A percentile compares a stretch with the other conserved stretches of the same genome.
These are phyloP conservation scores for Sclerospora graminicola DNA, from an alignment of 352 stramenopile species.

Conservation along the genomic window DNA sequence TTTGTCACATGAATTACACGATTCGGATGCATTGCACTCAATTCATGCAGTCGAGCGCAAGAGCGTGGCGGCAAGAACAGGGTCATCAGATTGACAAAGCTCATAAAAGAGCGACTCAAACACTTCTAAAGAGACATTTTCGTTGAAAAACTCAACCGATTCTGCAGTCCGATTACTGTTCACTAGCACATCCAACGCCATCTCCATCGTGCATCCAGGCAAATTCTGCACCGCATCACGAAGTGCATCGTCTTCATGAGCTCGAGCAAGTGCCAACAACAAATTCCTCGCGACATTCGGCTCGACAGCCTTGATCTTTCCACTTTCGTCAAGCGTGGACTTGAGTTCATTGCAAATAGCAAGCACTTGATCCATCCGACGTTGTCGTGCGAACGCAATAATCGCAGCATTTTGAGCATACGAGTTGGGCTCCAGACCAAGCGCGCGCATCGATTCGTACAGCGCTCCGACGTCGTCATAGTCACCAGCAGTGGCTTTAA, in stretches of 20 bases:
- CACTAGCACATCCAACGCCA: conserved; percentile 31
- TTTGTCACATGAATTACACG: conserved; percentile 40
- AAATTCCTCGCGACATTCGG: conserved; percentile 48
- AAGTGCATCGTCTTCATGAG: conserved; percentile 36
- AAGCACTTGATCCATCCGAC: conserved; percentile 40
- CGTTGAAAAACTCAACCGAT: conserved; percentile 42
- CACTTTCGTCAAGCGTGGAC: conserved; percentile 2
- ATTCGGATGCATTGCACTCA: conserved; percentile 19
- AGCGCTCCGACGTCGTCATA: conserved; percentile 68
- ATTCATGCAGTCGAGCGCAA: conserved; percentile 36
- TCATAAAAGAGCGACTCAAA: conserved; percentile 31
- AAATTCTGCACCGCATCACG: conserved; percentile 28
- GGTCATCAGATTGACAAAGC: conserved; percentile 26
- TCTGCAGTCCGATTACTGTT: conserved; percentile 24
- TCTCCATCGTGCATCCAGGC: conserved; percentile 28
- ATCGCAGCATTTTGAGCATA: conserved; percentile 74
- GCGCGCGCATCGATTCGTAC: conserved; percentile 60
- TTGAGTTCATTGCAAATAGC: conserved; percentile 41
- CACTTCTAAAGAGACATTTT: conserved; percentile 16
- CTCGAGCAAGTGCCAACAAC: conserved; percentile 53
- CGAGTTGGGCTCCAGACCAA: conserved; percentile 50
- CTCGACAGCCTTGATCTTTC: conserved; percentile 14
- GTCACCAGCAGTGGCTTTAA: conserved; percentile 55
- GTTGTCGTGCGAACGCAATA: conserved; percentile 53
- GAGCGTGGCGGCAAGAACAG: conserved; percentile 30